A percentile compares a stretch with the other conserved stretches of the same genome.
These are phyloP conservation scores for Geotrichum reessii DNA, from an alignment of 1,139 yeast genomes.

Conservation along the genomic window DNA sequence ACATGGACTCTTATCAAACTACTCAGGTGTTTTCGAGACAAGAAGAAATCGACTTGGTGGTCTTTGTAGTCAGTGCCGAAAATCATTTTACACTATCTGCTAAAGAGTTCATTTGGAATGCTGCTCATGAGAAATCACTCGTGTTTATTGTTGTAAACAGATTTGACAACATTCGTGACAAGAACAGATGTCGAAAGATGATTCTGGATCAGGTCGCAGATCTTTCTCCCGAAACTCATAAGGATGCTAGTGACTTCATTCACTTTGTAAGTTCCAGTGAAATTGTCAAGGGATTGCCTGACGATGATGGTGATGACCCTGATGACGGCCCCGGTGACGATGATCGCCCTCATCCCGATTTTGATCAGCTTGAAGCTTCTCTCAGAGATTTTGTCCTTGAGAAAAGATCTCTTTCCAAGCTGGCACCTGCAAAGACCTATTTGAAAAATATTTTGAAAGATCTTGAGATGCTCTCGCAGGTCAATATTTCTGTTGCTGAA, in stretches of 20 bases:
- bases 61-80: conserved; percentile 93
- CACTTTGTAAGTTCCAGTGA: conserved; percentile 78
- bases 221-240: conserved; percentile 85
- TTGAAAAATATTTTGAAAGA: conserved; percentile 65
- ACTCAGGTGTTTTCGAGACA: conserved; percentile 94
- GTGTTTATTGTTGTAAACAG: conserved; percentile 92
- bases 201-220: conserved; percentile 83
- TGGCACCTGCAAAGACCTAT: conserved; percentile 88
- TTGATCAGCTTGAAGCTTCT: conserved; percentile 78
- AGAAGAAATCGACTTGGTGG: conserved; percentile 94
- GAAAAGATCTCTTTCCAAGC: conserved; percentile 80
- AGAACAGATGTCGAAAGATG: conserved; percentile 66
- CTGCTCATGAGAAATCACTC: conserved; percentile 85
- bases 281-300: conserved; percentile 31
- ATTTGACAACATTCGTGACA: conserved; percentile 78
- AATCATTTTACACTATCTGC: conserved; percentile 94
- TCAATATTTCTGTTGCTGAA: conserved; percentile 53
- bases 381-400: conserved; percentile 81
- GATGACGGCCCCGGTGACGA: conserved; percentile 38
- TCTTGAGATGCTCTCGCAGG: conserved; percentile 51
- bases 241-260: conserved; percentile 83
- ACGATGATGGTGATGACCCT: conserved; percentile 36
- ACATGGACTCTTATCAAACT: conserved; percentile 88
- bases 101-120: conserved; percentile 83
- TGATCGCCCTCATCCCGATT: conserved; percentile 49